Evolutionary conservation across 768 basidiomycete species (phyloP).

Genomic region (Russula ochroleuca): DNA sequence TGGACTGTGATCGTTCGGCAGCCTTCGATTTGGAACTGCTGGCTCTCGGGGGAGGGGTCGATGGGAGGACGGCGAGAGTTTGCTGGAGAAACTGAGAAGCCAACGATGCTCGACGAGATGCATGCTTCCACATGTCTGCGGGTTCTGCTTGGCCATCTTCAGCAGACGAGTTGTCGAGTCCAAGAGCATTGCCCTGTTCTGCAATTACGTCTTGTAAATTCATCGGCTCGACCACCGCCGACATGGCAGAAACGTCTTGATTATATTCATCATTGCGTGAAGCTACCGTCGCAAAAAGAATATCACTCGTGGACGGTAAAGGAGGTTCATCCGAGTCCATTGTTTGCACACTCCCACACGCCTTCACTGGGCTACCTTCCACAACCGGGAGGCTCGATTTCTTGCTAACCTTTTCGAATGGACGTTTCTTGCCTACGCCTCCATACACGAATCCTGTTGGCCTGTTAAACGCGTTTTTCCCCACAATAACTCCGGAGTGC

Average conservation of each 20-base stretch:
- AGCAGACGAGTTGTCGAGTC: conserved; percentile 9
- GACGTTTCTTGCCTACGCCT: conserved; percentile 28
- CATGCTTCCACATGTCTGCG: conserved; percentile 35
- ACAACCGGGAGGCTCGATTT: conserved; percentile 45
- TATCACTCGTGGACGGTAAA: neutral
- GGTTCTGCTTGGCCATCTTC: conserved; percentile 18
- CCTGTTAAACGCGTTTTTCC: conserved; percentile 22
- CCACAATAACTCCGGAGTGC: conserved; percentile 28
- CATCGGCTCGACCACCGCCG: conserved; percentile 10
- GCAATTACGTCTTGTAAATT: conserved; percentile 21
- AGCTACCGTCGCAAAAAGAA: neutral
- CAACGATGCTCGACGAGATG: conserved; percentile 52
- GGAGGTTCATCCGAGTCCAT: neutral
- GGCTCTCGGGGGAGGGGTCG: conserved; percentile 34
- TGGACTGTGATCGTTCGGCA: conserved; percentile 24
- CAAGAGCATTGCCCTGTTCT: neutral
- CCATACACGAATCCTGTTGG: conserved; percentile 25
- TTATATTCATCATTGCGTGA: neutral
- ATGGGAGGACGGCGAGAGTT: conserved; percentile 51
- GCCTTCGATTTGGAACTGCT: conserved; percentile 26
- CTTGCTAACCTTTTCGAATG: conserved; percentile 39
- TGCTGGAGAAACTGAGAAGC: conserved; percentile 59
- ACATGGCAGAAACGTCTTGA: neutral
- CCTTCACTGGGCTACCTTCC: conserved; percentile 46
- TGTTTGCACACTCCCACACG: conserved; percentile 1